Conservation (phyloP, 805 yeast genomes). For the Spencermartinsiella europaea region DNA sequence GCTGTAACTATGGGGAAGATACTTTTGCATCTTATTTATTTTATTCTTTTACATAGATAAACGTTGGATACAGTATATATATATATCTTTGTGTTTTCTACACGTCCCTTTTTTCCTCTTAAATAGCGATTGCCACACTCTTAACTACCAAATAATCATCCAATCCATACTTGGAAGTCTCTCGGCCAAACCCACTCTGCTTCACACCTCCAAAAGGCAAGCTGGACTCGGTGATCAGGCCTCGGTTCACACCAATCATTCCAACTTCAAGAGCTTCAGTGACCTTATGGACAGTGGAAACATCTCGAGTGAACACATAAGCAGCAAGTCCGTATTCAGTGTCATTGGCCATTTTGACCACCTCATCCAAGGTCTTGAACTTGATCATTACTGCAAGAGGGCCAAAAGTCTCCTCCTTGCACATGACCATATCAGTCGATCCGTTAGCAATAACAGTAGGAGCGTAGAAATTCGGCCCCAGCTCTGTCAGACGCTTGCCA, state of each 20-base stretch:
- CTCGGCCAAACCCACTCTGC: constrained; percentile 76
- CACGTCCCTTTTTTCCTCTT: background rate
- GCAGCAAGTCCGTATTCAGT: constrained; percentile 74
- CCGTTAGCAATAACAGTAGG: constrained; percentile 64
- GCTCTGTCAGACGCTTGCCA: constrained; percentile 48
- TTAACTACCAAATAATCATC: constrained; percentile 68
- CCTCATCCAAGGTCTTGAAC: constrained; percentile 63
- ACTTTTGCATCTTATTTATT: too few species aligned
- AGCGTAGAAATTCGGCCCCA: constrained; percentile 66
- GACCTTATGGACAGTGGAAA: constrained; percentile 50
- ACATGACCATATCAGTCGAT: constrained; percentile 51
- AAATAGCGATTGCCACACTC: constrained; percentile 42
- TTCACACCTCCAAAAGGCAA: constrained; percentile 64
- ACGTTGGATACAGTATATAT: background rate
- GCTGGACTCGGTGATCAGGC: constrained; percentile 55
- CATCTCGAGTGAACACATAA: constrained; percentile 59
- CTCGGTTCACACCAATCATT: constrained; percentile 79
- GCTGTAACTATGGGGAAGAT: too few species aligned
- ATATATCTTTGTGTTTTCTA: background rate
- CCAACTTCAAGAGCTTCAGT: constrained; percentile 70
- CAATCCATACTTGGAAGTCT: constrained; percentile 69
- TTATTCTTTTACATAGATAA: background rate
- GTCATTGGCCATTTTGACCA: constrained; percentile 54
- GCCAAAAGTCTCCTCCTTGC: constrained; percentile 74
- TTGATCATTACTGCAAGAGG: constrained; percentile 71